These are phyloP conservation scores for Diaporthe sp. DNA, from an alignment of 2,329 filamentous ascomycete species.

Conservation along the genomic window DNA sequence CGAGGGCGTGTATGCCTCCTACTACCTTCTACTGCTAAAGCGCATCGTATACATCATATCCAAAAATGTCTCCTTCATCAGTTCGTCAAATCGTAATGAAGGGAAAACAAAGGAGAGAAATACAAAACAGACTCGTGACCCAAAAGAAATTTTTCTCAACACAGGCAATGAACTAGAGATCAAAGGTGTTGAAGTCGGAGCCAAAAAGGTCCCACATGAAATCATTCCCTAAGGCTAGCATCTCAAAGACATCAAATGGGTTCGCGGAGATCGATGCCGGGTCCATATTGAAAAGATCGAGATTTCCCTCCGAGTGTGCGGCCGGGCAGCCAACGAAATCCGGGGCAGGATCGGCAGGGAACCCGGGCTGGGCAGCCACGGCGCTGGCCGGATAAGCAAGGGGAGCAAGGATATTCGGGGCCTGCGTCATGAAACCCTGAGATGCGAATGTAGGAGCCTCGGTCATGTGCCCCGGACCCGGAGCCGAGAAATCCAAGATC, in stretches of 20 bases:
- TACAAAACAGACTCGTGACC: not conserved
- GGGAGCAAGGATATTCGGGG: not conserved
- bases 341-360: not conserved
- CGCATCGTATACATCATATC: not conserved
- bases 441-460: not conserved
- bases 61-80: not conserved
- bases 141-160: too few relatives aligned
- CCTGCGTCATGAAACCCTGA: not conserved
- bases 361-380: not conserved
- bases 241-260: not conserved
- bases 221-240: not conserved
- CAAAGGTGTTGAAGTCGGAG: not conserved
- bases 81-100: not conserved
- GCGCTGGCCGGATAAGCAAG: not conserved
- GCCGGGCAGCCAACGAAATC: too few relatives aligned
- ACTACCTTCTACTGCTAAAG: not conserved
- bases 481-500: not conserved
- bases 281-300: not conserved
- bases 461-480: not conserved
- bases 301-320: not conserved
- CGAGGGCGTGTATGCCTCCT: not conserved
- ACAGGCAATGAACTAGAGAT: not conserved
- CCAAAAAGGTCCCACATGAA: not conserved
- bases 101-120: not conserved
- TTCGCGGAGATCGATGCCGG: rapidly evolving